Evolutionary conservation across 2,329 filamentous ascomycete genomes (phyloP).

Genomic region (Bertia moriformis): DNA sequence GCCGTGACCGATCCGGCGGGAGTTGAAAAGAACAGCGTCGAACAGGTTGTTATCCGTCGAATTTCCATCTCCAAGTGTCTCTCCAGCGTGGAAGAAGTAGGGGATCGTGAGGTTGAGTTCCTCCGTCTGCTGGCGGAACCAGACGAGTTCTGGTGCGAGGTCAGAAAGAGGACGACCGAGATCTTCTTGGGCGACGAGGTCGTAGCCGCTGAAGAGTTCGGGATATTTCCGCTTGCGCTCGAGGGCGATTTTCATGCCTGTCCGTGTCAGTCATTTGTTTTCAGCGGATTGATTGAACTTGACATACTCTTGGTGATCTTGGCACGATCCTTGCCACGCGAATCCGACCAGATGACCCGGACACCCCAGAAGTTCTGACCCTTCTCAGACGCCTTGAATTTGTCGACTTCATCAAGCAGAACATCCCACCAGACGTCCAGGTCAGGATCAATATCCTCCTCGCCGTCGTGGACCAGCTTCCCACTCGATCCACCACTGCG

Average conservation of each 20-base stretch:
- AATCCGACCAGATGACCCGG: slow-evolving; percentile 6
- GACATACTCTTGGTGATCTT: slow-evolving; percentile 5
- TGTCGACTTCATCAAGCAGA: slow-evolving; percentile 5
- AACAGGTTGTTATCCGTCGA: not conserved
- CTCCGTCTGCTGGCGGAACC: not conserved
- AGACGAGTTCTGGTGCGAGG: not conserved
- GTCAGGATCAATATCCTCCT: slow-evolving; percentile 5
- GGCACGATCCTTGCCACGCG: slow-evolving; percentile 1
- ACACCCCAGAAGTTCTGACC: slow-evolving; percentile 5
- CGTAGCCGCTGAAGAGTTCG: not conserved
- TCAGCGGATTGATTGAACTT: not conserved
- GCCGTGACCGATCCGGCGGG: not conserved
- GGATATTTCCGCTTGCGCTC: not conserved
- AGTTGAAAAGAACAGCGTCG: not conserved
- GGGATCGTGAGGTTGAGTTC: not conserved
- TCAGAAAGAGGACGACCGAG: not conserved
- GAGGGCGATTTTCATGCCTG: not conserved
- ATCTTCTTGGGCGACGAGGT: not conserved
- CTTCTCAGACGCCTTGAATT: slow-evolving; percentile 5
- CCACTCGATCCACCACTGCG: slow-evolving; percentile 5
- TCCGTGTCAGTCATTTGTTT: not conserved
- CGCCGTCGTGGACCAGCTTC: slow-evolving; percentile 4
- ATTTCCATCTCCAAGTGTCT: not conserved
- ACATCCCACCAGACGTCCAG: slow-evolving; percentile 5
- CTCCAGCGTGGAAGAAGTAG: not conserved